A percentile compares a stretch with the other conserved stretches of the same genome.
These are phyloP conservation scores for Schizochytrium sp. DNA, from an alignment of 108 stramenopile species.

Conservation along the genomic window DNA sequence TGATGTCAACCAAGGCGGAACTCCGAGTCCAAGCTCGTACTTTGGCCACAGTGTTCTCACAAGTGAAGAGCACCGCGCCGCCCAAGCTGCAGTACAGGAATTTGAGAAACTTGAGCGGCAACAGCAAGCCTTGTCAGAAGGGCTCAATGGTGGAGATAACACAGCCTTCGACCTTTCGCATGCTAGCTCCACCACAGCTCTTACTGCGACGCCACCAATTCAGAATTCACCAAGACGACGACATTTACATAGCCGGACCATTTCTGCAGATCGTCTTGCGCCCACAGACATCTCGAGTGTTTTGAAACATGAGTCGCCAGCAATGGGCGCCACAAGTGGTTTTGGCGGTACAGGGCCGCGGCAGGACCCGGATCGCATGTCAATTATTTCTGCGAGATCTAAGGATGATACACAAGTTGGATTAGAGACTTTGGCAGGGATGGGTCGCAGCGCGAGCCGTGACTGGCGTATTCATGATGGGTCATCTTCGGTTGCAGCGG, in stretches of 20 bases:
- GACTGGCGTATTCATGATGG: background rate
- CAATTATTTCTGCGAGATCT: background rate
- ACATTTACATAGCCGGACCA: too few relatives aligned
- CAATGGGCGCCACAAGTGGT: background rate
- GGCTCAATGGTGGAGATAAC: background rate
- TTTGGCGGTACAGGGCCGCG: background rate
- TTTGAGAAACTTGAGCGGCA: slow-evolving; percentile 52
- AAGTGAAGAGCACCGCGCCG: slow-evolving; percentile 48
- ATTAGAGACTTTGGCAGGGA: background rate
- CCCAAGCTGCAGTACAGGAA: slow-evolving; percentile 19
- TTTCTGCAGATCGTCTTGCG: too few relatives aligned
- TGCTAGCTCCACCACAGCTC: too few relatives aligned
- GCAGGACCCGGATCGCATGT: background rate
- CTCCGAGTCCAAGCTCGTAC: background rate
- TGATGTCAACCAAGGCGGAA: background rate
- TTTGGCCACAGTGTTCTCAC: background rate
- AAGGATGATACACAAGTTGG: background rate
- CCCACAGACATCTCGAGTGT: background rate
- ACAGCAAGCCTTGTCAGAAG: background rate
- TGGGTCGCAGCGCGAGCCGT: background rate
- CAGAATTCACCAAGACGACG: too few relatives aligned
- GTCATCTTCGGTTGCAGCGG: background rate
- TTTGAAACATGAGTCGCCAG: background rate
- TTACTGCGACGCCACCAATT: too few relatives aligned
- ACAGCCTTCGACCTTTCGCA: too few relatives aligned